Conservation (phyloP, 495 filamentous ascomycete species). For the Podospora didyma region DNA sequence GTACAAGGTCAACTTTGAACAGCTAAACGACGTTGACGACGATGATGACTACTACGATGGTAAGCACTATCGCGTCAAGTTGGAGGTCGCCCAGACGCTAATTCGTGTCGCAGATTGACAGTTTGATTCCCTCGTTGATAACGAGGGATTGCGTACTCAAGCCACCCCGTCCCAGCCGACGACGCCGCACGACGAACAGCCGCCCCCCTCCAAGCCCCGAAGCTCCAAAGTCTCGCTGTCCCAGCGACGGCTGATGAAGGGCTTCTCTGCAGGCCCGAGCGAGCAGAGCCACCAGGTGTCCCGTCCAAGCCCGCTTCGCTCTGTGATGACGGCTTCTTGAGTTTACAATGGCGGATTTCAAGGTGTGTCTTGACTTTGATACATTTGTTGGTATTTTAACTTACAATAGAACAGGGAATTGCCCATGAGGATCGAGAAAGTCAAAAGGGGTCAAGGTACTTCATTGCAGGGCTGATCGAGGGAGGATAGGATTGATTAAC, state of each 20-base stretch:
- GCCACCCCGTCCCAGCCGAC: constrained; percentile 58
- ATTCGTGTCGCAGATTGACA: constrained; percentile 66
- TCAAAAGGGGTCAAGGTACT: constrained; percentile 11
- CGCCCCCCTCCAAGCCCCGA: constrained; percentile 30
- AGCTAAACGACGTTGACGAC: constrained; percentile 88
- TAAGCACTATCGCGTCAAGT: constrained; percentile 21
- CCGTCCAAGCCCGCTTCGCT: constrained; percentile 56
- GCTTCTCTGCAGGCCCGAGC: constrained; percentile 34
- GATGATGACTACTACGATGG: constrained; percentile 99
- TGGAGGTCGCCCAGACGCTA: not conserved
- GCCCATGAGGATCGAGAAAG: constrained; percentile 23
- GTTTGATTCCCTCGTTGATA: constrained; percentile 78
- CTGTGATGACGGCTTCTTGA: constrained; percentile 56
- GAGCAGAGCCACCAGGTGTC: constrained; percentile 38
- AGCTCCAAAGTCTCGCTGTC: constrained; percentile 34
- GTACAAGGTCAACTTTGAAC: constrained; percentile 99
- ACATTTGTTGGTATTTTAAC: not conserved
- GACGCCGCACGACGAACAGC: constrained; percentile 30
- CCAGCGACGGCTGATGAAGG: constrained; percentile 37
- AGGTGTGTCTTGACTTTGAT: constrained; percentile 8
- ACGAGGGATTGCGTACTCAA: constrained; percentile 78
- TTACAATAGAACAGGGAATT: constrained; percentile 10
- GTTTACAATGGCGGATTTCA: constrained; percentile 27
- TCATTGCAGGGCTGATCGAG: constrained; percentile 26
- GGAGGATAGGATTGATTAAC: constrained; percentile 13